Evolutionary conservation across 2,329 filamentous ascomycete species (phyloP).

Genomic region (Botryotinia calthae): DNA sequence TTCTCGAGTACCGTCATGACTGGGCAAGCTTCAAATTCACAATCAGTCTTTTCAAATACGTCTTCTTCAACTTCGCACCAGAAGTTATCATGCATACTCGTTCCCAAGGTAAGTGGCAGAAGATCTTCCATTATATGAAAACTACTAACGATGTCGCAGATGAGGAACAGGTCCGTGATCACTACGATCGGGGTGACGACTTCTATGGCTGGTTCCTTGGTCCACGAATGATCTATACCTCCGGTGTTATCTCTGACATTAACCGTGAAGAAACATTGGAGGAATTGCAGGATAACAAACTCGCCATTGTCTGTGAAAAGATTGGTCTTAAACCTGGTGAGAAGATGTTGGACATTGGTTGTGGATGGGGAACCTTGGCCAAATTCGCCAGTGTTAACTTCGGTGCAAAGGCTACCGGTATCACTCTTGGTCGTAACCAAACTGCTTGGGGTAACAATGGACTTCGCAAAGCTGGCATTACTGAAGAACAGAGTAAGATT

Average conservation of each 20-base stretch:
- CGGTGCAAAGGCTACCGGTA: constrained; percentile 75
- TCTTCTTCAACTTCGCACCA: constrained; percentile 82
- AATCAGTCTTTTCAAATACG: constrained; percentile 77
- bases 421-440: constrained; percentile 94
- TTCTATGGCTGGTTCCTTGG: constrained; percentile 99
- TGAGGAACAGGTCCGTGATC: constrained; percentile 94
- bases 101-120: constrained; percentile 64
- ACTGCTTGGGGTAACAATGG: constrained; percentile 94
- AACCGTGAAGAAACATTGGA: constrained; percentile 87
- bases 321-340: constrained; percentile 80
- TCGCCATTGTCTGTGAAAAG: constrained; percentile 94
- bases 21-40: constrained; percentile 97
- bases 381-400: constrained; percentile 93
- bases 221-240: constrained; percentile 98
- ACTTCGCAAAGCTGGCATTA: constrained; percentile 75
- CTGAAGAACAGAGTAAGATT: constrained; percentile 86
- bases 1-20: constrained; percentile 92
- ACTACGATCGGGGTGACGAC: constrained; percentile 97
- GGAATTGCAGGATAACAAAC: constrained; percentile 96
- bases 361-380: constrained; percentile 95
- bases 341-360: constrained; percentile 87
- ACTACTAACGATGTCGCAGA: constrained; percentile 53
- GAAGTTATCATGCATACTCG: constrained; percentile 91
- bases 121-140: not conserved
- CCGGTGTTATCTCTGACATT: constrained; percentile 86